Conservation (phyloP, 2,329 filamentous ascomycete genomes). For the Akanthomyces muscarius region DNA sequence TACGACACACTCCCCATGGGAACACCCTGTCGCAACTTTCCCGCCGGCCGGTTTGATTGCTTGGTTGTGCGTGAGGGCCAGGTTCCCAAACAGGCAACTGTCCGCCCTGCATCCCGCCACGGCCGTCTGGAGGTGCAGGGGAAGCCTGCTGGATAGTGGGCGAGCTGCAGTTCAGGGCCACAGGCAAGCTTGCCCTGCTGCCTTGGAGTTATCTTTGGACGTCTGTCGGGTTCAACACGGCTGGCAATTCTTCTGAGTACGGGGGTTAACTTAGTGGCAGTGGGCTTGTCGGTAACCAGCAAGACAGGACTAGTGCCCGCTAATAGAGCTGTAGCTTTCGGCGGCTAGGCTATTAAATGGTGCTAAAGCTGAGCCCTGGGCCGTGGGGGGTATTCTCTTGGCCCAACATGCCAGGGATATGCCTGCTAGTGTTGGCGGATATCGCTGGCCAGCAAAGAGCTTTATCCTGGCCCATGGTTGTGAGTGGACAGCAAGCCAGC, state of each 20-base stretch:
- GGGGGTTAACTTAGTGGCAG: background rate
- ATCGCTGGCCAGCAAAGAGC: background rate
- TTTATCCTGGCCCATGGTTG: background rate
- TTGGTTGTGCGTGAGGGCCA: background rate
- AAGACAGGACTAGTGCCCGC: background rate
- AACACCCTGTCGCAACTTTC: background rate
- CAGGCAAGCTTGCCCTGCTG: background rate
- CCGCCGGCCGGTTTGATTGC: background rate
- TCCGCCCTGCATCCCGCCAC: background rate
- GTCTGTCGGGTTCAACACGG: too few relatives aligned
- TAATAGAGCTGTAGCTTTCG: background rate
- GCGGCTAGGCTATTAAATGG: background rate
- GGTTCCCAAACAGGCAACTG: background rate
- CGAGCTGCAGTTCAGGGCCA: background rate
- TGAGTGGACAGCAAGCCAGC: background rate
- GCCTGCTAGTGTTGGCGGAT: background rate
- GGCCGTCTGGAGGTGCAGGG: background rate
- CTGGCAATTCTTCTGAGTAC: too few relatives aligned
- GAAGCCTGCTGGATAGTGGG: background rate
- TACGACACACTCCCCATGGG: slow-evolving; percentile 1
- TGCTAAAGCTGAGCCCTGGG: background rate
- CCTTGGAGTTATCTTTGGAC: too few relatives aligned
- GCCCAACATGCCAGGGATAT: background rate
- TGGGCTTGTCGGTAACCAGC: too few relatives aligned
- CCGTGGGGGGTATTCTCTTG: background rate